Percentiles rank a stretch among this genome's conserved stretches.
phyloP scores from a whole-genome alignment of 768 basidiomycete species.

The Glaciozyma martinii region DNA sequence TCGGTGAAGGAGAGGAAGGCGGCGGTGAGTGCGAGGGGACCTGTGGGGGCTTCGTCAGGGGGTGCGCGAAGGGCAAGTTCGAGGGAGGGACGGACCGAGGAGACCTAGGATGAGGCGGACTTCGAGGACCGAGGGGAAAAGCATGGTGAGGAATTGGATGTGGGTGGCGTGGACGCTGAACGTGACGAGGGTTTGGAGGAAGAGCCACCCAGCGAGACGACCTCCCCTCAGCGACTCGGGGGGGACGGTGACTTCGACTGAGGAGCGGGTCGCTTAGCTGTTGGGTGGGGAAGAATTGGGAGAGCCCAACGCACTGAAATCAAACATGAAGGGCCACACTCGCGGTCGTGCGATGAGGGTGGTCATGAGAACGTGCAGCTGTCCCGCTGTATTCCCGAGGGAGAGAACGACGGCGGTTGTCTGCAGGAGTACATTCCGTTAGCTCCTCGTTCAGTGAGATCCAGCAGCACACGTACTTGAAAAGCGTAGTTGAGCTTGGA shows the following conservation, averaged over 20 bases:
- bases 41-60: background rate
- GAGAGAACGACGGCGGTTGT: slow-evolving; percentile 65
- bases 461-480: slow-evolving; percentile 48
- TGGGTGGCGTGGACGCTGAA: slow-evolving; percentile 77
- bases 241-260: slow-evolving; percentile 27
- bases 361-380: slow-evolving; percentile 56
- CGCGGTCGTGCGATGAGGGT: slow-evolving; percentile 3
- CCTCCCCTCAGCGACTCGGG: slow-evolving; percentile 51
- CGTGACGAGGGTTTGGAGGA: slow-evolving; percentile 77
- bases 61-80: slow-evolving; percentile 55
- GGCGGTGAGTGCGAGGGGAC: slow-evolving; percentile 71
- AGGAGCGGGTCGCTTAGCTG: slow-evolving; percentile 1
- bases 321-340: slow-evolving; percentile 88
- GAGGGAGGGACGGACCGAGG: slow-evolving; percentile 71
- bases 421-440: background rate
- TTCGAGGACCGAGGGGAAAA: slow-evolving; percentile 87
- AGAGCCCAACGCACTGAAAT: slow-evolving; percentile 73
- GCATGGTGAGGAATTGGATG: slow-evolving; percentile 89
- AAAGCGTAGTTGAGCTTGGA: slow-evolving; percentile 85
- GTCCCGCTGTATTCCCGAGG: slow-evolving; percentile 66
- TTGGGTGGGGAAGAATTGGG: slow-evolving; percentile 47
- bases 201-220: slow-evolving; percentile 67
- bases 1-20: slow-evolving; percentile 76
- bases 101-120: slow-evolving; percentile 73
- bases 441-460: no score